A percentile compares a stretch with the other conserved stretches of the same genome.
Conservation (phyloP, 1,284 basidiomycete species). For the Cyathus pygmaeus region DNA sequence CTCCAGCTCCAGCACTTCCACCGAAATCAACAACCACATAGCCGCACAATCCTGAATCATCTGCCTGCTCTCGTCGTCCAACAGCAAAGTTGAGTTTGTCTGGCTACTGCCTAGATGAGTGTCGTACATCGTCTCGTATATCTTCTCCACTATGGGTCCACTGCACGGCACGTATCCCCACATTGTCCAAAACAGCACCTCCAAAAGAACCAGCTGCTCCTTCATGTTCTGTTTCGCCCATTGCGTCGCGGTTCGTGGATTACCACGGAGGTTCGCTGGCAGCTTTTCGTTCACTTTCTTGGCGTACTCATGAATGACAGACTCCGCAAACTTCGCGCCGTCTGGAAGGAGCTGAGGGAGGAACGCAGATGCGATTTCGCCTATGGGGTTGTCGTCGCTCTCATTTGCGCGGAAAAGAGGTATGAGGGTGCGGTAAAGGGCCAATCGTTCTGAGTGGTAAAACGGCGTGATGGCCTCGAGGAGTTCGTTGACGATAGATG, state of each 20-base stretch:
- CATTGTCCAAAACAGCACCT: conserved; percentile 87
- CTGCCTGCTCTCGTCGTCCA: conserved; percentile 78
- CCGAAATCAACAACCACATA: conserved; percentile 79
- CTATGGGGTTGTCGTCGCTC: conserved; percentile 61
- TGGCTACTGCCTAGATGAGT: conserved; percentile 78
- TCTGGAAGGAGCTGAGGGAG: conserved; percentile 73
- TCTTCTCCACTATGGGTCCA: conserved; percentile 66
- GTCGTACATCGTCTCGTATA: conserved; percentile 73
- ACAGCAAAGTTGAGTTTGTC: conserved; percentile 69
- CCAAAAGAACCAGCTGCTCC: conserved; percentile 84
- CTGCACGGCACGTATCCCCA: conserved; percentile 80
- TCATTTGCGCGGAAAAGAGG: conserved; percentile 77
- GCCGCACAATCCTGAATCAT: conserved; percentile 75
- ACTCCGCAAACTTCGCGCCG: conserved; percentile 63
- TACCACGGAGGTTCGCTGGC: conserved; percentile 59
- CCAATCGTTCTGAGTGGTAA: conserved; percentile 83
- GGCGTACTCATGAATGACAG: conserved; percentile 67
- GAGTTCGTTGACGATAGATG: conserved; percentile 66
- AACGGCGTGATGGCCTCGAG: conserved; percentile 80
- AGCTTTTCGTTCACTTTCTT: conserved; percentile 63
- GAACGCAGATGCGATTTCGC: conserved; percentile 62
- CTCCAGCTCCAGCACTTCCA: conserved; percentile 87
- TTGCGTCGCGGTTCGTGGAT: conserved; percentile 69
- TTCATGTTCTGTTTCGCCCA: conserved; percentile 85
- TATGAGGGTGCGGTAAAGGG: conserved; percentile 69